These are phyloP conservation scores for Aquanectria penicillioides DNA, from an alignment of 2,329 filamentous ascomycete species.

Conservation along the genomic window DNA sequence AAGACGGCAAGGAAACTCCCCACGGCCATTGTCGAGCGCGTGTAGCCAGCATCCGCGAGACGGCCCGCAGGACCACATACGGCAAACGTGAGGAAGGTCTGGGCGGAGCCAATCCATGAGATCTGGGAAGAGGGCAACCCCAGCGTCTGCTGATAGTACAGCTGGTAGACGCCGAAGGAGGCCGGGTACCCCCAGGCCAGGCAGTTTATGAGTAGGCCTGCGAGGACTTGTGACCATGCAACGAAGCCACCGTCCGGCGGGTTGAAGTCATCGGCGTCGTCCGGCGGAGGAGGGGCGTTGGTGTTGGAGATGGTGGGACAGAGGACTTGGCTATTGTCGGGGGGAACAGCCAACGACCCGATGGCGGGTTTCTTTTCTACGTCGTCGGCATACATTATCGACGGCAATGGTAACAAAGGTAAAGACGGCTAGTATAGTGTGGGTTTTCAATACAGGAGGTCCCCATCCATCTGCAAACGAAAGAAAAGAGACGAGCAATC, in stretches of 20 bases:
- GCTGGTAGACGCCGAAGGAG: constrained; percentile 64
- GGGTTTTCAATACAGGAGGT: constrained; percentile 1
- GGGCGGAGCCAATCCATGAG: constrained; percentile 60
- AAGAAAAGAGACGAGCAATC: neutral
- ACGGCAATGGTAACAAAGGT: neutral
- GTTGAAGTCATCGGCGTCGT: constrained; percentile 34
- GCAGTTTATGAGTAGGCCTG: constrained; percentile 58
- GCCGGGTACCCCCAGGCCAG: constrained; percentile 62
- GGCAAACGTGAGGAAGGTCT: constrained; percentile 61
- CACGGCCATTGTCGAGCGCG: constrained; percentile 50
- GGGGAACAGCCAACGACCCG: constrained; percentile 6
- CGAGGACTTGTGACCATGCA: constrained; percentile 62
- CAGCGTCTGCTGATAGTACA: constrained; percentile 56
- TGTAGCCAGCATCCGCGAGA: constrained; percentile 61
- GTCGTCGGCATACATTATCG: constrained; percentile 34
- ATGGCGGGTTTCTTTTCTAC: constrained; percentile 29
- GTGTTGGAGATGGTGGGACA: constrained; percentile 38
- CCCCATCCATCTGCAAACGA: no score
- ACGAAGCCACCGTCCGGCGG: constrained; percentile 56
- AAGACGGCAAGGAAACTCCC: constrained; percentile 55
- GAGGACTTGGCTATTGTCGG: constrained; percentile 21
- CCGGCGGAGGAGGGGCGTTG: constrained; percentile 34
- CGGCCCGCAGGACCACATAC: constrained; percentile 60
- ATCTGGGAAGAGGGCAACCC: constrained; percentile 48
- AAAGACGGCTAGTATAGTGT: neutral